A percentile compares a stretch with the other conserved stretches of the same genome.
These are phyloP conservation scores for Botrytis aclada DNA, from an alignment of 2,329 filamentous ascomycete species.

Conservation along the genomic window DNA sequence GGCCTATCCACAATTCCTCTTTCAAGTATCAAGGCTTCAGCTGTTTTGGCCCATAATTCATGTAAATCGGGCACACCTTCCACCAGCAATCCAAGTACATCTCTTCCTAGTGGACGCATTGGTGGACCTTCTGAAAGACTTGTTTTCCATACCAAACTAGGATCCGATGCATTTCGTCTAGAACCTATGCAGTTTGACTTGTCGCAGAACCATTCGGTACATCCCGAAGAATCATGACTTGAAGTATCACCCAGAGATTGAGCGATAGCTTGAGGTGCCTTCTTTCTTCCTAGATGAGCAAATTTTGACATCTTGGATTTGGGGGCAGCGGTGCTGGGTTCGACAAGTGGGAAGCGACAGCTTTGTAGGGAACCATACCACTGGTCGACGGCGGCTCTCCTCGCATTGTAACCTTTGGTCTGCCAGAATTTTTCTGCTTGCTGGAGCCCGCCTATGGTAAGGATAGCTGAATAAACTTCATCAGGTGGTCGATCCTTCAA, in stretches of 20 bases:
- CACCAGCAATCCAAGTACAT: conserved; percentile 51
- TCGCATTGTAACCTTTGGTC: conserved; percentile 61
- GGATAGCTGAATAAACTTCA: conserved; percentile 58
- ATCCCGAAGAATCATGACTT: conserved; percentile 31
- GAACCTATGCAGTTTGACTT: conserved; percentile 34
- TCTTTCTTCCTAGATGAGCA: conserved; percentile 54
- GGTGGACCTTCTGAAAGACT: conserved; percentile 60
- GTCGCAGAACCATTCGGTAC: conserved; percentile 39
- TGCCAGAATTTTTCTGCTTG: conserved; percentile 65
- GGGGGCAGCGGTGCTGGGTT: conserved; percentile 34
- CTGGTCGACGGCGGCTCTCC: conserved; percentile 55
- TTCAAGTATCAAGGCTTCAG: conserved; percentile 59
- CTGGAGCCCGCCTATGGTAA: conserved; percentile 59
- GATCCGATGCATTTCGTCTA: conserved; percentile 30
- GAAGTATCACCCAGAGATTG: conserved; percentile 10
- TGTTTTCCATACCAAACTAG: conserved; percentile 54
- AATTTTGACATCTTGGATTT: conserved; percentile 52
- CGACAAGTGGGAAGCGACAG: conserved; percentile 36
- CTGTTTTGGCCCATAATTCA: conserved; percentile 61
- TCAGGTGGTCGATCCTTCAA: conserved; percentile 60
- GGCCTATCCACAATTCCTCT: conserved; percentile 56
- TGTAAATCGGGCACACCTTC: conserved; percentile 56
- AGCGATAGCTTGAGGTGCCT: conserved; percentile 34
- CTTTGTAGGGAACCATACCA: conserved; percentile 56
- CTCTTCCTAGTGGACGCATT: conserved; percentile 53